Base-by-base conservation (phyloP, 257 asterid species). In the Gentiana macrophylla region DNA sequence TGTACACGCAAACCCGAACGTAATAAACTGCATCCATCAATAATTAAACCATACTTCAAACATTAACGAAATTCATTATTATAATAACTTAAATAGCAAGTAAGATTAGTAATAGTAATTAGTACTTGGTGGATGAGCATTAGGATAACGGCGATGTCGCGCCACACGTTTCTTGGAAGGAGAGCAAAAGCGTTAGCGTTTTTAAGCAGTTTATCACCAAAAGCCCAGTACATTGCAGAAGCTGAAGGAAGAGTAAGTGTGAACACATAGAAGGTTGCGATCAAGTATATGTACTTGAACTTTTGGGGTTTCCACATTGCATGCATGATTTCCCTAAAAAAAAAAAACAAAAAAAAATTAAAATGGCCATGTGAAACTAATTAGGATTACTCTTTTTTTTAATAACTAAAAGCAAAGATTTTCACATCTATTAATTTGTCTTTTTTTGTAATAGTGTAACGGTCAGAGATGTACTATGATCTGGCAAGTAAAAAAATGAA, bases 291-390 rank as follows among this genome's bases (percentile, higher is more conserved):
- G 87, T 77, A 82, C 77, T 90, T 90, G 84, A 90, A 90, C 66
- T 86, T 90, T n/a, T 78, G 98, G 0, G 98, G 98, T 37, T 86
- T 90, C 98, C 97, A 88, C 95, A 88, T 88, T 2, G 96, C 96
- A 62, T 88, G 96, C 96, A 88, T 88, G 35, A 88, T 88, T 71
- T 88, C 97, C 75, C 97, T 88, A 62, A 37, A 24, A 24, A 0
- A 24, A 24, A 24, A 24, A 24, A 24, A 15, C 0, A 15, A 15
- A 15, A 15, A 15, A 15, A 15, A 15, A 15, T 0, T 15, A 15
- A 15, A 5, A 51, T 61, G 35, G 38, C 11, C 32, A 52, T 12
- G 37, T 52, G 4, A 13, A 49, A 35, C 10, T 49, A 44, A 1
- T 56, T 32, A 32, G 33, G 24, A 66, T 41, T 41, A 41, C 1